Evolutionary conservation across 2,329 filamentous ascomycete genomes (phyloP).

Genomic region (Aspergillus fumigatiaffinis): DNA sequence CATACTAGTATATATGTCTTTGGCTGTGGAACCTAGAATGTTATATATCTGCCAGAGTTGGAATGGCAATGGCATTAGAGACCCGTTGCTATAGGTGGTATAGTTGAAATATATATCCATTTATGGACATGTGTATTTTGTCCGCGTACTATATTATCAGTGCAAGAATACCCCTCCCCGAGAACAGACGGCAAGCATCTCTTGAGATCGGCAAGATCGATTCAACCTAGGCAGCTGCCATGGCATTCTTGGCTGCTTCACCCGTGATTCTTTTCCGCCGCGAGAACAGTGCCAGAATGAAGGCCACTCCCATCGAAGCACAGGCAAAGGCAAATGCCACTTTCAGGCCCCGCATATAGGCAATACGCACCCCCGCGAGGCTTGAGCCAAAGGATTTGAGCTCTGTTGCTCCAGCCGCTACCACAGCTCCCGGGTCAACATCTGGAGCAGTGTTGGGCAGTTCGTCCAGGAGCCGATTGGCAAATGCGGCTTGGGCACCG

Average conservation of each 20-base stretch:
- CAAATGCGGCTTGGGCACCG: conserved; percentile 30
- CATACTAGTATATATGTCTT: no score
- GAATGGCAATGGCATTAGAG: no score
- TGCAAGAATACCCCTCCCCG: no score
- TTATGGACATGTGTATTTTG: no score
- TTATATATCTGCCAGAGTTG: no score
- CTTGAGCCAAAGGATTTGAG: conserved; percentile 22
- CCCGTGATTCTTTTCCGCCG: not conserved
- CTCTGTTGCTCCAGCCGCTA: conserved; percentile 29
- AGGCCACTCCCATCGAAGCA: not conserved
- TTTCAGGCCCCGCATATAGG: conserved; percentile 31
- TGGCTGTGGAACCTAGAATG: no score
- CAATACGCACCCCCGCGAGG: conserved; percentile 23
- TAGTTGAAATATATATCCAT: no score
- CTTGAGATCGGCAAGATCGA: no score
- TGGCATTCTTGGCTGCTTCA: not conserved
- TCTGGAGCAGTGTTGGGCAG: conserved; percentile 20
- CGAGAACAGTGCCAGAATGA: not conserved
- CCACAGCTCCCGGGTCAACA: conserved; percentile 21
- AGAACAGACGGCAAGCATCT: no score
- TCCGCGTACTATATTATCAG: no score
- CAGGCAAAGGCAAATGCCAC: conserved; percentile 5
- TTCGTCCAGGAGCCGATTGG: conserved; percentile 27
- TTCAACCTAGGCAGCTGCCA: not conserved
- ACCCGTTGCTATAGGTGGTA: no score